These are phyloP conservation scores for Phyllosticta citriasiana DNA, from an alignment of 2,329 filamentous ascomycete genomes.

Conservation along the genomic window DNA sequence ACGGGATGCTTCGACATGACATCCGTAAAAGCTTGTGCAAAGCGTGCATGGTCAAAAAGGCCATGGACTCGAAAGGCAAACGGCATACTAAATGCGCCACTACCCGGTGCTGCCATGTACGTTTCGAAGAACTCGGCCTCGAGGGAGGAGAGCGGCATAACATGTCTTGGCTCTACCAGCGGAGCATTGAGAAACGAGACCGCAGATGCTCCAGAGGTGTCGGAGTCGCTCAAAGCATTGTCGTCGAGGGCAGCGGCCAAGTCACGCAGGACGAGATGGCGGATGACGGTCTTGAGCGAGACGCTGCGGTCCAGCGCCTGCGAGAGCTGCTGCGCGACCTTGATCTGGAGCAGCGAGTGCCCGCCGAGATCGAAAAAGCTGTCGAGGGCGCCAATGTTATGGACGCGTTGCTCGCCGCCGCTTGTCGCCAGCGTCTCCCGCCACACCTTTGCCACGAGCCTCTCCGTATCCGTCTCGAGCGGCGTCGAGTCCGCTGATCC, in stretches of 20 bases:
- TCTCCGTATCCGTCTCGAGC: slow-evolving; percentile 1
- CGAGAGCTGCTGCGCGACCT: slow-evolving; percentile 8
- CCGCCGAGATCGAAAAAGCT: slow-evolving; percentile 10
- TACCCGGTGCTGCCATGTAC: not conserved
- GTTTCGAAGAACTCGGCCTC: not conserved
- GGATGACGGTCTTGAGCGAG: slow-evolving; percentile 7
- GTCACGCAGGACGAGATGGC: slow-evolving; percentile 2
- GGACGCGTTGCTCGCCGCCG: not conserved
- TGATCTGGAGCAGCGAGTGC: slow-evolving; percentile 10
- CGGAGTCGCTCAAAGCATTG: not conserved
- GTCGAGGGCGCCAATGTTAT: not conserved
- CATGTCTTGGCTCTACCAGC: not conserved
- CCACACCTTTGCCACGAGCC: slow-evolving; percentile 2
- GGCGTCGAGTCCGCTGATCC: not conserved
- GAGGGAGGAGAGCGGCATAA: not conserved
- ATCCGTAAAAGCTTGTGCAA: not conserved
- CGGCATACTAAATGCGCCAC: not conserved
- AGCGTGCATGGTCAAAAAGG: not conserved
- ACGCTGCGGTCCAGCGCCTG: not conserved
- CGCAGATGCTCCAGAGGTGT: not conserved
- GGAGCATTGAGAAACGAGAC: not conserved
- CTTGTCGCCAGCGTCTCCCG: not conserved
- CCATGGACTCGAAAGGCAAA: not conserved
- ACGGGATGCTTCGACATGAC: slow-evolving; percentile 1
- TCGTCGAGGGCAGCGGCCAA: slow-evolving; percentile 1